These are phyloP conservation scores for Termitomyces sp. DNA, from an alignment of 768 basidiomycete species.

Conservation along the genomic window DNA sequence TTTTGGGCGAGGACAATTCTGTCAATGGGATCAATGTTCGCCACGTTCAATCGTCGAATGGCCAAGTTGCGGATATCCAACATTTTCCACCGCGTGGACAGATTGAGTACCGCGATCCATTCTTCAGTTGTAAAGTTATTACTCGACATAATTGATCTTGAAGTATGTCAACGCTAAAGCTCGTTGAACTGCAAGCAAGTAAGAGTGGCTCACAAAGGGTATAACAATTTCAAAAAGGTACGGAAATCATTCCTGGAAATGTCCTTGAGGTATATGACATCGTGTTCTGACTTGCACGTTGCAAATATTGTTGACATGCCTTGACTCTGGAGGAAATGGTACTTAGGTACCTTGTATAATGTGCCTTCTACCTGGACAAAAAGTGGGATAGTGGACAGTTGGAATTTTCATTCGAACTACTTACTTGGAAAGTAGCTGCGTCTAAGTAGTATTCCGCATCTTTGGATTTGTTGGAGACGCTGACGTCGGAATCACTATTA, in stretches of 20 bases:
- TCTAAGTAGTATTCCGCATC: neutral
- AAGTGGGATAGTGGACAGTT: neutral
- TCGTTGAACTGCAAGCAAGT: neutral
- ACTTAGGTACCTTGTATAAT: neutral
- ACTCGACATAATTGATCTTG: neutral
- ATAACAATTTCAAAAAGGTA: neutral
- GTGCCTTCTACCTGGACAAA: neutral
- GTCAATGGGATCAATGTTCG: neutral
- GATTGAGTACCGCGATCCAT: neutral
- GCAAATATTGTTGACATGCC: neutral
- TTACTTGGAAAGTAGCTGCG: neutral
- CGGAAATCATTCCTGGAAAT: neutral
- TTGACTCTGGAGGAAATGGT: neutral
- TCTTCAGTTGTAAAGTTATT: neutral
- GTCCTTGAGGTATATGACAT: neutral
- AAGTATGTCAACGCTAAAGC: neutral
- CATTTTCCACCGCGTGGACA: neutral
- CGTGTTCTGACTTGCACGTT: neutral
- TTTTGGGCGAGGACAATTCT: neutral
- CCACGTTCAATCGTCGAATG: neutral
- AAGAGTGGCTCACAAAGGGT: neutral
- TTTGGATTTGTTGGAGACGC: neutral
- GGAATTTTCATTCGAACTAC: neutral
- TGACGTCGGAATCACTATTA: neutral
- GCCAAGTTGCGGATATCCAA: neutral